phyloP scores from a whole-genome alignment of 2,329 filamentous ascomycete species.

The Aureobasidium sp. region DNA sequence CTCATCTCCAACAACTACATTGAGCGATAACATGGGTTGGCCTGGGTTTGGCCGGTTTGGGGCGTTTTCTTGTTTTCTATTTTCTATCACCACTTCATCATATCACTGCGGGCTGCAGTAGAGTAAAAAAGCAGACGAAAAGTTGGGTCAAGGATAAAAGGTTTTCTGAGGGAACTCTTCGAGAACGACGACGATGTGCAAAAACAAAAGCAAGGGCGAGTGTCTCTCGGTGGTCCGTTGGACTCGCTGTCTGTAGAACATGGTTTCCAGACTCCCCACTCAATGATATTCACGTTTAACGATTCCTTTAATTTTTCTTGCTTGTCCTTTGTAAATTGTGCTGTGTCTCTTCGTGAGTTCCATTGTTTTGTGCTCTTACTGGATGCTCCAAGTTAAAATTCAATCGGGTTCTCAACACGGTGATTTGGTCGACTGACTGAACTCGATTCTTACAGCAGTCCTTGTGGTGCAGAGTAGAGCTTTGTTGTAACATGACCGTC shows the following conservation, averaged over 20 bases:
- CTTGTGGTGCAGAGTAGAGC: too few relatives aligned
- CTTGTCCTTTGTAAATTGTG: neutral
- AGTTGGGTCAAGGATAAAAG: constrained; percentile 3
- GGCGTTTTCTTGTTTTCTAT: constrained; percentile 1
- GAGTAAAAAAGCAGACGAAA: constrained; percentile 9
- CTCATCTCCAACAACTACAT: constrained; percentile 5
- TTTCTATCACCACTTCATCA: constrained; percentile 4
- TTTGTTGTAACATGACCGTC: too few relatives aligned
- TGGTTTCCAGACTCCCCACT: constrained; percentile 11
- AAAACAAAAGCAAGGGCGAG: constrained; percentile 10
- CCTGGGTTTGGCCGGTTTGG: constrained; percentile 1
- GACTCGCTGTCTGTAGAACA: constrained; percentile 13
- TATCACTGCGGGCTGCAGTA: constrained; percentile 10
- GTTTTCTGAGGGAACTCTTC: constrained; percentile 6
- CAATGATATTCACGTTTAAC: constrained; percentile 5
- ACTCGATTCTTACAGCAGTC: too few relatives aligned
- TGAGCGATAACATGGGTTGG: constrained; percentile 9
- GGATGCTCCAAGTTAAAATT: too few relatives aligned
- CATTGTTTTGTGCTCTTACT: too few relatives aligned
- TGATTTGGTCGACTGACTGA: too few relatives aligned
- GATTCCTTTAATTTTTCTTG: neutral
- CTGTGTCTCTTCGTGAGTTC: neutral
- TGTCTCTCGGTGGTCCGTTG: constrained; percentile 3
- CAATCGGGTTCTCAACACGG: too few relatives aligned
- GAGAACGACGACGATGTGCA: constrained; percentile 12